Conservation (phyloP, 805 yeast species). For the Saccharomycopsis fermentans region DNA sequence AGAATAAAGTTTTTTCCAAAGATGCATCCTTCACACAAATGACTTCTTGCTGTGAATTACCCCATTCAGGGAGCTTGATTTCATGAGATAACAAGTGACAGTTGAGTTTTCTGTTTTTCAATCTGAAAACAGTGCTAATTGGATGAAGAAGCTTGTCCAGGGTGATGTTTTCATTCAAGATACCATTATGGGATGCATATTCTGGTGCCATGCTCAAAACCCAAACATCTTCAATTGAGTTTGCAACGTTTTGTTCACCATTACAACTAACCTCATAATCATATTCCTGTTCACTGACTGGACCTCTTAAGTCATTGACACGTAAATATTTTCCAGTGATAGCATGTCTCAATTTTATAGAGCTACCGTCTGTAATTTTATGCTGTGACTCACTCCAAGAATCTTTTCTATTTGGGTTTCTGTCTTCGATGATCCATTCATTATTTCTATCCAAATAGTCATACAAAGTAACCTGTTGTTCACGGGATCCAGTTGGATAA, state of each 20-base stretch:
- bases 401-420: conserved; percentile 25
- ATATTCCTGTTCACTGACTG: conserved; percentile 84
- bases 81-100: conserved; percentile 72
- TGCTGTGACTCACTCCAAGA: conserved; percentile 26
- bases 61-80: conserved; percentile 75
- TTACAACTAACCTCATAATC: conserved; percentile 71
- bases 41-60: conserved; percentile 76
- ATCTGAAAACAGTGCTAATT: conserved; percentile 58
- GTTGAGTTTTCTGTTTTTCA: conserved; percentile 53
- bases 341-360: conserved; percentile 61
- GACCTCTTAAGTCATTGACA: conserved; percentile 63
- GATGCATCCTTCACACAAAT: conserved; percentile 72
- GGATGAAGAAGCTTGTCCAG: conserved; percentile 32
- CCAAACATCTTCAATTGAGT: neutral
- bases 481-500: conserved; percentile 56
- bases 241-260: conserved; percentile 35
- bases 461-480: conserved; percentile 74
- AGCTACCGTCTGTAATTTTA: conserved; percentile 41
- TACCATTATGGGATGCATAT: conserved; percentile 22
- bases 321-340: conserved; percentile 57
- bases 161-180: conserved; percentile 25
- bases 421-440: conserved; percentile 59
- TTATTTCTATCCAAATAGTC: conserved; percentile 52
- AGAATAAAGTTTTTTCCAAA: conserved; percentile 60
- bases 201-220: neutral